These are phyloP conservation scores for Tympanopsis confertula DNA, from an alignment of 2,329 filamentous ascomycete species.

Conservation along the genomic window DNA sequence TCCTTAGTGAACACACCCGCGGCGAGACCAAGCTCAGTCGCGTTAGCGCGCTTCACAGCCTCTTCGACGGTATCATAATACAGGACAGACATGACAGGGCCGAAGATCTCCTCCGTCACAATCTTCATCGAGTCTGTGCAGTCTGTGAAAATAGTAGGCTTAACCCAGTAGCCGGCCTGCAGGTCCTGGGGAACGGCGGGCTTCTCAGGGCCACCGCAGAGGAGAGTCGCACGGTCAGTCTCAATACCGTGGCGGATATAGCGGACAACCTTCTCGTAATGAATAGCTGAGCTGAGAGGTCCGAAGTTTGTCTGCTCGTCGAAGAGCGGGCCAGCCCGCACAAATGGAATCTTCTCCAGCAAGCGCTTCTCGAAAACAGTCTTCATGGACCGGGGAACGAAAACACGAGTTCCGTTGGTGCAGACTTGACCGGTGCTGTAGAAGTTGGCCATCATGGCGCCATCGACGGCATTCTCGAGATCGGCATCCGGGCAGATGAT, in stretches of 20 bases:
- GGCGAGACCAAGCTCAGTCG: conserved; percentile 67
- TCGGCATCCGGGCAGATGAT: conserved; percentile 72
- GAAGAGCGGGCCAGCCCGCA: conserved; percentile 64
- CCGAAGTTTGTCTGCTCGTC: conserved; percentile 70
- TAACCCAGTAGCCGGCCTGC: conserved; percentile 67
- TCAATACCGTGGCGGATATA: conserved; percentile 70
- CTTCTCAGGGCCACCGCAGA: conserved; percentile 58
- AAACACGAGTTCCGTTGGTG: conserved; percentile 83
- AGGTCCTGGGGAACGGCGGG: conserved; percentile 37
- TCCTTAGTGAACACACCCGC: conserved; percentile 75
- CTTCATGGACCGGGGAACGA: conserved; percentile 60
- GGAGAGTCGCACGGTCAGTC: conserved; percentile 59
- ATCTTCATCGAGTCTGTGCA: conserved; percentile 77
- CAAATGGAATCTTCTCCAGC: conserved; percentile 55
- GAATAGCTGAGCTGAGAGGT: conserved; percentile 63
- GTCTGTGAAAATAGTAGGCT: conserved; percentile 74
- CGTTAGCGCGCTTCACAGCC: conserved; percentile 62
- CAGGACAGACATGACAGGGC: conserved; percentile 74
- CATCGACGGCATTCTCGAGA: conserved; percentile 69
- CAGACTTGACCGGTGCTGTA: conserved; percentile 85
- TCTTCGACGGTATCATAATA: conserved; percentile 61
- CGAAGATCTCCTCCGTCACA: conserved; percentile 75
- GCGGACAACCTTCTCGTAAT: conserved; percentile 65
- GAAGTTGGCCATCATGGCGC: conserved; percentile 89
- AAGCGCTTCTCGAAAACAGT: conserved; percentile 56